Conservation (phyloP, 768 basidiomycete species). For the Dentipellis sp. region DNA sequence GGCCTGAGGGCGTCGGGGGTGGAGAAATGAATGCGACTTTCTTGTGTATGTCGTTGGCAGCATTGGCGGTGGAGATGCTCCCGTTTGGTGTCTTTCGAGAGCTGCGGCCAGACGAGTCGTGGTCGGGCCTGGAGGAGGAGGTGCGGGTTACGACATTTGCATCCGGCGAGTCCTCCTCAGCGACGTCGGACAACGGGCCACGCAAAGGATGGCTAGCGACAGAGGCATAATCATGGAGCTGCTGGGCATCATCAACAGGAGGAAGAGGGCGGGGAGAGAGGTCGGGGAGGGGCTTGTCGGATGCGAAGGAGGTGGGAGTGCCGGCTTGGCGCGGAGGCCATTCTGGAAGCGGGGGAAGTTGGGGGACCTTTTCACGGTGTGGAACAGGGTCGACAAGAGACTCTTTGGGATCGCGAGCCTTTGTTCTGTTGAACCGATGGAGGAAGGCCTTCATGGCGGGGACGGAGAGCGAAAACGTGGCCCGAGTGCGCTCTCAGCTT, state of each 20-base stretch:
- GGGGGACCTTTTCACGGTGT: slow-evolving; percentile 50
- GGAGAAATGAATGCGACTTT: slow-evolving; percentile 86
- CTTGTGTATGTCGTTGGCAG: slow-evolving; percentile 50
- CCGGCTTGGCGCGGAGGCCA: slow-evolving; percentile 47
- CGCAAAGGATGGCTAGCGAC: slow-evolving; percentile 13
- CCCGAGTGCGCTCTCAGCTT: slow-evolving; percentile 2
- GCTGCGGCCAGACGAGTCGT: slow-evolving; percentile 24
- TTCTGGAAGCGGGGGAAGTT: slow-evolving; percentile 49
- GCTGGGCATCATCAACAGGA: slow-evolving; percentile 34
- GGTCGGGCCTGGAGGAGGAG: slow-evolving; percentile 16
- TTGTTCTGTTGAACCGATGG: slow-evolving; percentile 61
- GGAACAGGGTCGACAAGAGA: slow-evolving; percentile 18
- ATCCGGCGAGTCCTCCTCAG: slow-evolving; percentile 11
- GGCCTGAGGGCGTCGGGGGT: slow-evolving; percentile 52
- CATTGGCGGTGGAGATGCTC: slow-evolving; percentile 19
- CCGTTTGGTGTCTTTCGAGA: slow-evolving; percentile 33
- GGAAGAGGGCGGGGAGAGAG: slow-evolving; percentile 41
- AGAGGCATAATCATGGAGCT: slow-evolving; percentile 20
- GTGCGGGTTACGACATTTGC: slow-evolving; percentile 12
- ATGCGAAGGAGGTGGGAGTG: slow-evolving; percentile 30
- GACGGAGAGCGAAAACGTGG: slow-evolving; percentile 10
- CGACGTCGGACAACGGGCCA: slow-evolving; percentile 15
- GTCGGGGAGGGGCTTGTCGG: slow-evolving; percentile 69
- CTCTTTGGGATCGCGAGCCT: slow-evolving; percentile 39
- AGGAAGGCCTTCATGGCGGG: slow-evolving; percentile 76